These are phyloP conservation scores for Beta macrorhiza DNA, from an alignment of 179 eudicot species.

Conservation along the genomic window DNA sequence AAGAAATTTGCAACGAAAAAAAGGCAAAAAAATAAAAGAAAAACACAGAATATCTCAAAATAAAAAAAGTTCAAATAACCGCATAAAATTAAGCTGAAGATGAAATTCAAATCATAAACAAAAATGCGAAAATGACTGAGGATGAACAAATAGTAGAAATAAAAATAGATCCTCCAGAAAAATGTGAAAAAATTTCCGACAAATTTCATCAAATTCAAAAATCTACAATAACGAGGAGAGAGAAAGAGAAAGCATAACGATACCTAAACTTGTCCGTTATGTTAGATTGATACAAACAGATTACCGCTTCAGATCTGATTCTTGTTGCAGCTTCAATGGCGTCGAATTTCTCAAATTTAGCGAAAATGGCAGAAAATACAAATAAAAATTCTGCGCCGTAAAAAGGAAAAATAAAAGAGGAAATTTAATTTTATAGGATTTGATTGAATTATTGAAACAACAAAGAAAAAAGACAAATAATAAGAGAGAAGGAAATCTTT, in stretches of 20 bases:
- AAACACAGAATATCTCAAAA: background rate
- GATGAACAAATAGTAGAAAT: background rate
- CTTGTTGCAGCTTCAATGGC: constrained; percentile 4
- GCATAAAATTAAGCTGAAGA: background rate
- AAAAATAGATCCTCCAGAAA: background rate
- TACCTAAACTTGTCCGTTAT: constrained; percentile 21
- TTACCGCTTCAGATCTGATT: background rate
- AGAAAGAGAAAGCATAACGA: background rate
- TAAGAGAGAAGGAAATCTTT: background rate
- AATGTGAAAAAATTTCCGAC: background rate
- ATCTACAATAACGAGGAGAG: background rate
- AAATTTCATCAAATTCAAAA: background rate
- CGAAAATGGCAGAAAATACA: background rate
- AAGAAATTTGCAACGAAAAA: background rate
- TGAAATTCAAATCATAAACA: background rate
- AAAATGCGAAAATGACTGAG: too few species aligned
- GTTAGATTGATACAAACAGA: background rate
- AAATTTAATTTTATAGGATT: background rate
- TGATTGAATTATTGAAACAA: background rate
- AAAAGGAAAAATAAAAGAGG: background rate
- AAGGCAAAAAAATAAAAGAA: background rate
- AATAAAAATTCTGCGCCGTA: too few species aligned
- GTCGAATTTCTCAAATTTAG: background rate
- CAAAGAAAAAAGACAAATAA: background rate
- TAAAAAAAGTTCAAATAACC: background rate